A percentile compares a stretch with the other conserved stretches of the same genome.
Evolutionary conservation across 1,139 yeast species (phyloP).

Genomic region (Zygoascus sp.): DNA sequence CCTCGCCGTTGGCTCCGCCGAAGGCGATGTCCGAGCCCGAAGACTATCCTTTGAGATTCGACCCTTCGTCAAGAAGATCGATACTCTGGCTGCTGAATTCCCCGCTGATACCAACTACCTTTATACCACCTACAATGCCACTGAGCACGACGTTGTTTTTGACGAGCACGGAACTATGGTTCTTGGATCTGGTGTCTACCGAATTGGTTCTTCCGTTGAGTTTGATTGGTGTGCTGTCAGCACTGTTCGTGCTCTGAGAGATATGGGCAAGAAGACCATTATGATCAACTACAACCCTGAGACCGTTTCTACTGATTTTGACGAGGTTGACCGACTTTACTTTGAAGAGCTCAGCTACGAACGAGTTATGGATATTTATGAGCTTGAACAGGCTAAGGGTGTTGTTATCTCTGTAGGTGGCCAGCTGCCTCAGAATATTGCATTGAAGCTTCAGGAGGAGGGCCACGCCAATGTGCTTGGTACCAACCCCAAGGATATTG

Average conservation of each 20-base stretch:
- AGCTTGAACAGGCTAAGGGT: conserved; percentile 81
- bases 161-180: conserved; percentile 92
- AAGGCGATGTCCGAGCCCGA: conserved; percentile 72
- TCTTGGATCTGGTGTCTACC: conserved; percentile 95
- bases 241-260: conserved; percentile 90
- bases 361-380: conserved; percentile 96
- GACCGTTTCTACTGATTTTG: conserved; percentile 97
- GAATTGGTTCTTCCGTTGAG: conserved; percentile 98
- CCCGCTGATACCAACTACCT: conserved; percentile 95
- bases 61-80: conserved; percentile 95
- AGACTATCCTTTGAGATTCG: conserved; percentile 74
- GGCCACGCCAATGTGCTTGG: conserved; percentile 84
- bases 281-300: conserved; percentile 98
- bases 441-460: conserved; percentile 66
- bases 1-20: conserved; percentile 60
- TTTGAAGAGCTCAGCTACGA: conserved; percentile 93
- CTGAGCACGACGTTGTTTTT: conserved; percentile 76
- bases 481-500: conserved; percentile 91
- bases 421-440: conserved; percentile 95
- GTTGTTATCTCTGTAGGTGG: conserved; percentile 98
- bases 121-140: conserved; percentile 93
- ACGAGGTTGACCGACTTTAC: conserved; percentile 94
- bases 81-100: conserved; percentile 97
- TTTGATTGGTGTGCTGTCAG: conserved; percentile 99
- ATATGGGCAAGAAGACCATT: conserved; percentile 79